Evolutionary conservation across 2,329 filamentous ascomycete species (phyloP).

Genomic region (Cytospora leucostoma): DNA sequence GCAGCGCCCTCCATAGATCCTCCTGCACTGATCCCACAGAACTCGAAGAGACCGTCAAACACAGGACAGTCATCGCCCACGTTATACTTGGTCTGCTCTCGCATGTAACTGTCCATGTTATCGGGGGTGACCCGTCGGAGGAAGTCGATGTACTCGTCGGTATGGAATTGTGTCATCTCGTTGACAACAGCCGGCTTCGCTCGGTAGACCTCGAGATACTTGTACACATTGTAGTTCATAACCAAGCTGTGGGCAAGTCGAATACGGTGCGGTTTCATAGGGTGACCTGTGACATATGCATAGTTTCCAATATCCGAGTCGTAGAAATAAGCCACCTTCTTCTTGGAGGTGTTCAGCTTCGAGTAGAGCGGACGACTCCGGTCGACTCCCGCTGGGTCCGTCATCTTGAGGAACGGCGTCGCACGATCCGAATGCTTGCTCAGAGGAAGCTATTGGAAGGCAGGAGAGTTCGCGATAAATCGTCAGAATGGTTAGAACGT

Average conservation of each 20-base stretch:
- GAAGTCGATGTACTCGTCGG: constrained; percentile 93
- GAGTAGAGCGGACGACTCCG: constrained; percentile 50
- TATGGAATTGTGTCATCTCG: constrained; percentile 93
- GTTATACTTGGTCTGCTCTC: constrained; percentile 92
- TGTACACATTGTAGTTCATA: constrained; percentile 92
- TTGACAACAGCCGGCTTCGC: constrained; percentile 84
- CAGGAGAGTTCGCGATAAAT: neutral
- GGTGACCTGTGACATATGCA: constrained; percentile 93
- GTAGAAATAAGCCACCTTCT: constrained; percentile 97
- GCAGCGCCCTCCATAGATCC: constrained; percentile 92
- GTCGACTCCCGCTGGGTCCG: constrained; percentile 40
- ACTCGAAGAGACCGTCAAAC: constrained; percentile 96
- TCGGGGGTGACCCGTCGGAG: constrained; percentile 93
- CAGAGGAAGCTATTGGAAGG: constrained; percentile 12
- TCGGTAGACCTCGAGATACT: constrained; percentile 95
- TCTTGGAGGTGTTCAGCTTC: constrained; percentile 51
- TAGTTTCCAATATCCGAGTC: constrained; percentile 98
- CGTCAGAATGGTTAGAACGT: neutral
- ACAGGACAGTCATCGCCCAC: constrained; percentile 97
- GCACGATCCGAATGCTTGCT: constrained; percentile 1
- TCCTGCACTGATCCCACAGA: constrained; percentile 91
- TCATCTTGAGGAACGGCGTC: constrained; percentile 28
- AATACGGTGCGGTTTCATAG: constrained; percentile 98
- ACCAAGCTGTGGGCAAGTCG: constrained; percentile 94
- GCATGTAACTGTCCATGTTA: constrained; percentile 92